These are phyloP conservation scores for Stenocarpella maydis DNA, from an alignment of 2,329 filamentous ascomycete species.

Conservation along the genomic window DNA sequence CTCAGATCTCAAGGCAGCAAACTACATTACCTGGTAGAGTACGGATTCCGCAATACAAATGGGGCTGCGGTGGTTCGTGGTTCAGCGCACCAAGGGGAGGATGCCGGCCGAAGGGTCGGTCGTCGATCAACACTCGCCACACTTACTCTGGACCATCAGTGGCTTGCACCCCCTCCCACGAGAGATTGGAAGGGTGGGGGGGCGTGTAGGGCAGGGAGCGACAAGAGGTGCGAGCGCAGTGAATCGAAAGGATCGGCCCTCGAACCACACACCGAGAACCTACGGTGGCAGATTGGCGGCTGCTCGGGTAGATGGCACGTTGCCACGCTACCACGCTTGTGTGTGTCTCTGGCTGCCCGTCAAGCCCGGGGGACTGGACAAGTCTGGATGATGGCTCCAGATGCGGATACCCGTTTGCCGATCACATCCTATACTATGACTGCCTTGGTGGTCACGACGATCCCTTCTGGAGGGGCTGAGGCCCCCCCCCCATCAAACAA, in stretches of 20 bases:
- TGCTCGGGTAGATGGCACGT: neutral
- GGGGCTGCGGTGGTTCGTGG: neutral
- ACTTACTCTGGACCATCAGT: slow-evolving; percentile 30
- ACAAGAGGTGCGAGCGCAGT: slow-evolving; percentile 4
- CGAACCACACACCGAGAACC: neutral
- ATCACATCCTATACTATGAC: neutral
- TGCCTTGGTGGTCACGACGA: neutral
- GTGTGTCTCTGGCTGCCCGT: slow-evolving; percentile 12
- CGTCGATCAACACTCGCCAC: slow-evolving; percentile 26
- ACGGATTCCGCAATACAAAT: no score
- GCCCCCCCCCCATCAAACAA: neutral
- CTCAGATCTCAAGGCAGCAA: neutral
- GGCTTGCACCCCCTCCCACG: slow-evolving; percentile 9
- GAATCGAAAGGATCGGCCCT: slow-evolving; percentile 4
- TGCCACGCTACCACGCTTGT: neutral
- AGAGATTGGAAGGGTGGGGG: neutral
- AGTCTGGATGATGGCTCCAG: slow-evolving; percentile 4
- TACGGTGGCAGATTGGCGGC: slow-evolving; percentile 14
- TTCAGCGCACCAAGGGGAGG: slow-evolving; percentile 23
- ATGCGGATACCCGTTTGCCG: slow-evolving; percentile 19
- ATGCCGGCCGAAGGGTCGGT: neutral
- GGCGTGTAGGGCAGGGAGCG: slow-evolving; percentile 4
- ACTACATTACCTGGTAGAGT: neutral
- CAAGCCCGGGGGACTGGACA: neutral
- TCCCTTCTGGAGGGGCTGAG: neutral